A percentile compares a stretch with the other conserved stretches of the same genome.
Evolutionary conservation across 2,329 filamentous ascomycete genomes (phyloP).

Genomic region (Colletotrichum liriopes): DNA sequence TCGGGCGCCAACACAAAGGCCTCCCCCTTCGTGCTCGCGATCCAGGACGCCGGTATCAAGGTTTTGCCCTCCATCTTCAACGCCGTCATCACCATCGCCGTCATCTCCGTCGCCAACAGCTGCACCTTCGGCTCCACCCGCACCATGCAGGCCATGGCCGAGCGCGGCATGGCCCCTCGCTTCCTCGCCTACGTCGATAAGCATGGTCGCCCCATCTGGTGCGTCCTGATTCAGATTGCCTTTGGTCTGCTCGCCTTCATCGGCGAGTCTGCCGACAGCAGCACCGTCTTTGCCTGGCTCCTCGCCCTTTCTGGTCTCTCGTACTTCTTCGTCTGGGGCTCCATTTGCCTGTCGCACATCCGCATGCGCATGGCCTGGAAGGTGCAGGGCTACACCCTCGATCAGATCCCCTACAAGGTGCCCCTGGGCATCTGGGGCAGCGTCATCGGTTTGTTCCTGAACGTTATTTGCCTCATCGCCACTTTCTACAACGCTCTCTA

Average conservation of each 20-base stretch:
- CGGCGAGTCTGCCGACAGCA: conserved; percentile 48
- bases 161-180: conserved; percentile 67
- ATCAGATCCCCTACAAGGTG: conserved; percentile 64
- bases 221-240: conserved; percentile 66
- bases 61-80: conserved; percentile 69
- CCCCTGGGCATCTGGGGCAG: conserved; percentile 76
- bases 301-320: conserved; percentile 81
- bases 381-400: conserved; percentile 67
- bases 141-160: conserved; percentile 66
- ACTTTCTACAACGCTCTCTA: conserved; percentile 80
- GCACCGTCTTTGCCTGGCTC: conserved; percentile 74
- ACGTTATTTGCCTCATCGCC: conserved; percentile 77
- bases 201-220: conserved; percentile 71
- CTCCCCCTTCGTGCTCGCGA: conserved; percentile 68
- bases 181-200: conserved; percentile 74
- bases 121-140: conserved; percentile 67
- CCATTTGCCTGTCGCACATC: conserved; percentile 76
- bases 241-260: conserved; percentile 75
- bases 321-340: conserved; percentile 84
- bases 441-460: conserved; percentile 77
- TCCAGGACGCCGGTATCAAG: conserved; percentile 65
- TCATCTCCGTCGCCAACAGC: conserved; percentile 68
- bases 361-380: conserved; percentile 76
- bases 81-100: conserved; percentile 64
- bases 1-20: conserved; percentile 60